Evolutionary conservation across 2,329 filamentous ascomycete species (phyloP).

Genomic region (Colletotrichum costaricense): DNA sequence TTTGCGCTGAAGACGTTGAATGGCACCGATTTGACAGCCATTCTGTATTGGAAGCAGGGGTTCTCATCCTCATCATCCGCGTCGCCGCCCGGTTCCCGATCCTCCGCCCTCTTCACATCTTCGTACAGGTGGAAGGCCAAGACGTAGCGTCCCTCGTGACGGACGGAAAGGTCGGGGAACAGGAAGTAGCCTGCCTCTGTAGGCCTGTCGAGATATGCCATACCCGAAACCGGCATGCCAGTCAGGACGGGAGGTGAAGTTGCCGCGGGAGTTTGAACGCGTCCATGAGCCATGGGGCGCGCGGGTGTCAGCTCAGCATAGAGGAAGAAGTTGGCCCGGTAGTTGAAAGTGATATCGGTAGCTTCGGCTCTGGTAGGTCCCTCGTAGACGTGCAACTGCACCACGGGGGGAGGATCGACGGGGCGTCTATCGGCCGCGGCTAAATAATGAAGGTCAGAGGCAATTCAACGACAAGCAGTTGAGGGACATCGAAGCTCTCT

Average conservation of each 20-base stretch:
- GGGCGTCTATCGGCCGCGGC: constrained; percentile 89
- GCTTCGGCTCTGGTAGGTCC: constrained; percentile 70
- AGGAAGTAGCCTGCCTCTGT: constrained; percentile 89
- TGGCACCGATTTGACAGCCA: constrained; percentile 88
- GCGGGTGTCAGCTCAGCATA: constrained; percentile 92
- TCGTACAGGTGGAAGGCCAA: constrained; percentile 94
- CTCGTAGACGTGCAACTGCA: constrained; percentile 88
- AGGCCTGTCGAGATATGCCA: constrained; percentile 94
- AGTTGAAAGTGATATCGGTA: constrained; percentile 84
- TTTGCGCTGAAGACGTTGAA: constrained; percentile 96
- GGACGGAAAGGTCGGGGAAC: constrained; percentile 95
- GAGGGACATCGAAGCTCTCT: constrained; percentile 45
- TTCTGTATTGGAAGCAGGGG: constrained; percentile 81
- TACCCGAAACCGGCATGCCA: constrained; percentile 93
- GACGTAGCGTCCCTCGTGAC: constrained; percentile 94
- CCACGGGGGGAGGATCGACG: constrained; percentile 93
- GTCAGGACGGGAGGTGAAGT: constrained; percentile 87
- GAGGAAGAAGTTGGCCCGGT: constrained; percentile 98
- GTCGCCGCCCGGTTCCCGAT: constrained; percentile 71
- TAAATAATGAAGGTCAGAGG: constrained; percentile 48
- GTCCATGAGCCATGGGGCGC: constrained; percentile 83
- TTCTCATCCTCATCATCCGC: constrained; percentile 51
- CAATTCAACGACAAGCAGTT: constrained; percentile 29
- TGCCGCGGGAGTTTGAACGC: constrained; percentile 74
- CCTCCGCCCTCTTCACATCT: constrained; percentile 86